A percentile compares a stretch with the other conserved stretches of the same genome.
Evolutionary conservation across 78 protist genomes (phyloP).

Genomic region (Dictyostelium intermedium): DNA sequence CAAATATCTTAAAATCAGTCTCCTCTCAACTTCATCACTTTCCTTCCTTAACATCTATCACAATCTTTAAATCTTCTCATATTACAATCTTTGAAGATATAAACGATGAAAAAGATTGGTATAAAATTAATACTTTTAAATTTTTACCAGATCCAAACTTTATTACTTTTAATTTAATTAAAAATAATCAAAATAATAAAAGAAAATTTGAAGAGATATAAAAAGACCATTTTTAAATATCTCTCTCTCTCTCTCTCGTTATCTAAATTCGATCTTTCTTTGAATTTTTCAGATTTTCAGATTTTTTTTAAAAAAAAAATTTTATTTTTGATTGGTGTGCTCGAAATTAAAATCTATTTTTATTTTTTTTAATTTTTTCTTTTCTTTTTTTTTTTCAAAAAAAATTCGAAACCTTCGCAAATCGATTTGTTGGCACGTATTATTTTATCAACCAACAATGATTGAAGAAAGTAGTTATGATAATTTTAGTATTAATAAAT

Average conservation of each 20-base stretch:
- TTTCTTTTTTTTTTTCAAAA: too few species aligned
- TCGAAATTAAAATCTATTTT: background rate
- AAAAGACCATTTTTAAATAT: too few species aligned
- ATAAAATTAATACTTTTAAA: background rate
- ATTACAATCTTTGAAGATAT: background rate
- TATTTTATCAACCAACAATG: too few species aligned
- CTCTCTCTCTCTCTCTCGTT: too few species aligned
- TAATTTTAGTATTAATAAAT: too few species aligned
- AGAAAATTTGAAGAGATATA: background rate
- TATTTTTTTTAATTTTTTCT: too few species aligned
- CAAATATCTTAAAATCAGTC: background rate
- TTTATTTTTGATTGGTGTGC: background rate
- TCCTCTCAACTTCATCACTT: background rate
- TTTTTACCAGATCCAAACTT: background rate
- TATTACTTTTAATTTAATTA: background rate
- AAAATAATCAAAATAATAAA: background rate
- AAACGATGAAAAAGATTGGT: conserved; percentile 1
- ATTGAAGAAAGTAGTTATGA: background rate
- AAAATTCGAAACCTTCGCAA: too few species aligned
- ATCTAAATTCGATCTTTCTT: background rate
- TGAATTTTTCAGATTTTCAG: background rate
- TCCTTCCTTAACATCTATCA: background rate
- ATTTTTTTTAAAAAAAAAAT: too few species aligned
- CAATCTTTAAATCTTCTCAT: background rate
- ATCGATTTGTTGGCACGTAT: background rate